Conservation (phyloP, 768 basidiomycete species). For the Trametes cinnabarina region DNA sequence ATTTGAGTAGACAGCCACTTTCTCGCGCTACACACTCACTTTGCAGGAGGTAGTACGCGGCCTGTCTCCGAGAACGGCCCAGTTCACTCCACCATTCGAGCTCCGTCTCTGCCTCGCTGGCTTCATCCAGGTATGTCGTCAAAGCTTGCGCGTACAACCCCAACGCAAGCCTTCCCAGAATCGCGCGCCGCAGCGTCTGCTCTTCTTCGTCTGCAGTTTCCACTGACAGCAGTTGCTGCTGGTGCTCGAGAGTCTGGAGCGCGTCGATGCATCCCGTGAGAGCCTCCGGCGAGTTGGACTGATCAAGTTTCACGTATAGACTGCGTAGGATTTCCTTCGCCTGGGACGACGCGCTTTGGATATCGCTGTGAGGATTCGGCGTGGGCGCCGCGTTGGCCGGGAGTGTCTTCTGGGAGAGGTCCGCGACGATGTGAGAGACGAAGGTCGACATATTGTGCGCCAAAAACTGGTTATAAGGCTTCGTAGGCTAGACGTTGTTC, state of each 20-base stretch:
- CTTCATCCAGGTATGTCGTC: constrained; percentile 61
- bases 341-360: constrained; percentile 1
- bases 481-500: background rate
- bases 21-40: constrained; percentile 50
- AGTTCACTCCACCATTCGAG: constrained; percentile 83
- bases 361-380: background rate
- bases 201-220: constrained; percentile 28
- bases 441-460: constrained; percentile 34
- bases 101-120: constrained; percentile 68
- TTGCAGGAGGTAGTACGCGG: constrained; percentile 71
- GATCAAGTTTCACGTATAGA: constrained; percentile 39
- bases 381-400: constrained; percentile 22
- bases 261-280: constrained; percentile 31
- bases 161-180: constrained; percentile 50
- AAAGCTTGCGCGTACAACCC: constrained; percentile 65
- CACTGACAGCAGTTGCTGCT: constrained; percentile 10
- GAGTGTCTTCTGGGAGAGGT: constrained; percentile 30
- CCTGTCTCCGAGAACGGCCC: constrained; percentile 54
- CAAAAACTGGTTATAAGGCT: background rate
- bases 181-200: constrained; percentile 39
- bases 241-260: constrained; percentile 27
- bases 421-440: constrained; percentile 37
- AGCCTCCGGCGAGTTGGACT: constrained; percentile 26
- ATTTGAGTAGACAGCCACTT: background rate
- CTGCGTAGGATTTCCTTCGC: constrained; percentile 37